These are phyloP conservation scores for Stephania japonica DNA, from an alignment of 164 flowering plant species.

Conservation along the genomic window DNA sequence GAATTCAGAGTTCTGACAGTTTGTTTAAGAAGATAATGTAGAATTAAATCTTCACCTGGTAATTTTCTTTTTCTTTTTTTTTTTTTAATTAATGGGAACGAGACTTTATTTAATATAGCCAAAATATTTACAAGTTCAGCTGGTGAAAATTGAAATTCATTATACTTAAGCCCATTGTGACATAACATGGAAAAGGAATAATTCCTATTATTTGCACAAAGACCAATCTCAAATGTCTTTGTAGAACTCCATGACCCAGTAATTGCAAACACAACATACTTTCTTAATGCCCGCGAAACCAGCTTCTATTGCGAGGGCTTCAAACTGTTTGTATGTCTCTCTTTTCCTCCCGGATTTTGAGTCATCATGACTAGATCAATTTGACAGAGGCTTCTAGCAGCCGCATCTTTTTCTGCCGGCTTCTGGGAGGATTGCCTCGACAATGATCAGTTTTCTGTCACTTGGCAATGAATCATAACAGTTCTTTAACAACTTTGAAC, in stretches of 20 bases:
- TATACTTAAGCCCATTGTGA: no score
- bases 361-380: slow-evolving; percentile 71
- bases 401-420: slow-evolving; percentile 38
- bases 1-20: no score
- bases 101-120: no score
- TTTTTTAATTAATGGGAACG: no score
- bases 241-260: slow-evolving; percentile 62
- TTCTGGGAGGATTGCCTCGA: slow-evolving; percentile 56
- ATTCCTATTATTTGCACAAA: not conserved
- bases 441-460: slow-evolving; percentile 62
- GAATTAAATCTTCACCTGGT: no score
- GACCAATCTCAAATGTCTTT: slow-evolving; percentile 22
- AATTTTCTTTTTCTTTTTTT: no score
- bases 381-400: slow-evolving; percentile 36
- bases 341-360: slow-evolving; percentile 80
- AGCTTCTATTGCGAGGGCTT: slow-evolving; percentile 54
- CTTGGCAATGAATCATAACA: slow-evolving; percentile 65
- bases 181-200: no score
- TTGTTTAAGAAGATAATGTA: no score
- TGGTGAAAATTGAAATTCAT: no score
- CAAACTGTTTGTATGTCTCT: slow-evolving; percentile 60
- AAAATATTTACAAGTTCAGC: no score
- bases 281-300: slow-evolving; percentile 52
- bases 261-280: slow-evolving; percentile 43
- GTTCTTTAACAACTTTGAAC: slow-evolving; percentile 62